phyloP scores from a whole-genome alignment of 148 eudicot genomes.

The Cornus suecica region DNA sequence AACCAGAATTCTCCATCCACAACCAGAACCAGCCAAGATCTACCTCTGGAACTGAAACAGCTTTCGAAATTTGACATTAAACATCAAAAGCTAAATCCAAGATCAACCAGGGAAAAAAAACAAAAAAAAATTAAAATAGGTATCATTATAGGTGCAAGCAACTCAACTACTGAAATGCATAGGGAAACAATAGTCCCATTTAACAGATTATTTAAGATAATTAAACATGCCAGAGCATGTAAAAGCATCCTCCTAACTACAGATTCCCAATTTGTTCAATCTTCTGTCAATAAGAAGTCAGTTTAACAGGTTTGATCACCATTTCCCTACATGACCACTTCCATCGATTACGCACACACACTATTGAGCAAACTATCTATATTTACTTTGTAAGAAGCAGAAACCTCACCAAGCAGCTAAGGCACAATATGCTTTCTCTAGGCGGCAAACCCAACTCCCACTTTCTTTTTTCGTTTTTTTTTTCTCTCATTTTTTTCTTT shows the following conservation, averaged over 20 bases:
- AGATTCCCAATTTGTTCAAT: conserved; percentile 12
- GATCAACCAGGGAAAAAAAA: background rate
- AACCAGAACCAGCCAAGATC: no score
- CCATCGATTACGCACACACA: background rate
- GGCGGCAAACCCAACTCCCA: background rate
- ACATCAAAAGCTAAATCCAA: background rate
- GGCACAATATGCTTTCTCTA: conserved; percentile 14
- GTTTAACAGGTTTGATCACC: conserved; percentile 10
- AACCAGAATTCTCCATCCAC: no score
- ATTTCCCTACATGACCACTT: conserved; percentile 11
- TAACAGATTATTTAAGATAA: conserved; percentile 14
- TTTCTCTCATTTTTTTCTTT: background rate
- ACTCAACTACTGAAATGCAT: conserved; percentile 12
- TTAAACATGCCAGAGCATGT: background rate
- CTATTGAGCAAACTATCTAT: conserved; percentile 8
- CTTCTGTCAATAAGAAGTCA: conserved; percentile 22
- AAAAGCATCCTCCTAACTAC: conserved; percentile 13
- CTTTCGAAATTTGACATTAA: no score
- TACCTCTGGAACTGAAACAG: no score
- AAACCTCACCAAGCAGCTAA: conserved; percentile 3
- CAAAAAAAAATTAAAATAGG: no score
- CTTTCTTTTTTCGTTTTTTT: background rate
- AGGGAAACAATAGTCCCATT: conserved; percentile 8
- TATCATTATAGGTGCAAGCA: conserved; percentile 3
- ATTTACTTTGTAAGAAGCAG: conserved; percentile 19